Evolutionary conservation across 441 rosid species (phyloP).

Genomic region (Gossypium lobatum): DNA sequence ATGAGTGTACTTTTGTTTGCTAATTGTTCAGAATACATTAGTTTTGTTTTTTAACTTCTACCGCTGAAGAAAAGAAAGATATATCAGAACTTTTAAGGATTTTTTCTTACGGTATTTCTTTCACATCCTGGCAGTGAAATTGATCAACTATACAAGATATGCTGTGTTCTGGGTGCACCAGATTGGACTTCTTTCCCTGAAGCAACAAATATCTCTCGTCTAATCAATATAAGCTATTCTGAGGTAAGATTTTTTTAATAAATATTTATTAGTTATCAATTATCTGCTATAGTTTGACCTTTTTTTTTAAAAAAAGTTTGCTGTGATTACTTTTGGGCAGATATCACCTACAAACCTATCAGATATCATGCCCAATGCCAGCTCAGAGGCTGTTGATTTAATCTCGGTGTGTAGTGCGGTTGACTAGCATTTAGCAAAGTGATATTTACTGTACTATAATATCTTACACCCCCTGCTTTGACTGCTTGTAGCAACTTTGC

Average conservation of each 20-base stretch:
- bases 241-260: constrained; percentile 34
- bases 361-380: constrained; percentile 68
- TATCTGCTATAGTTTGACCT: background rate
- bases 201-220: constrained; percentile 57
- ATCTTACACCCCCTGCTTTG: constrained; percentile 19
- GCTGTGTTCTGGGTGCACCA: constrained; percentile 56
- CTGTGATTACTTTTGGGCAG: constrained; percentile 30
- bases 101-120: constrained; percentile 3
- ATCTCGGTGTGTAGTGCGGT: constrained; percentile 45
- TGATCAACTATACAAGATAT: constrained; percentile 68
- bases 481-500: constrained; percentile 56
- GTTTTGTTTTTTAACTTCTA: background rate
- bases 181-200: constrained; percentile 69
- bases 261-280: constrained; percentile 8
- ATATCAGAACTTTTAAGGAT: background rate
- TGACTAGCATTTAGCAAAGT: background rate
- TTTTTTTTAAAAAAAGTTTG: background rate
- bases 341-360: constrained; percentile 49
- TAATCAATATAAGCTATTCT: constrained; percentile 54
- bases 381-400: constrained; percentile 81
- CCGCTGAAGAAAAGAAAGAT: background rate
- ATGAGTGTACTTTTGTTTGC: too few relatives aligned
- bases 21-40: too few relatives aligned
- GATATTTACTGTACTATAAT: constrained; percentile 13
- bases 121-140: constrained; percentile 44